phyloP scores from a whole-genome alignment of 345 rosid genomes.

The Arabidopsis thaliana region TAIR10.1 NC_003074.8:17451501-17452000 shows the following conservation, averaged over 20 bases:
- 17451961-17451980: constrained; percentile 50
- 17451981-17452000: constrained; percentile 5
- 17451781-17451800: constrained; percentile 42
- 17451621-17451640: constrained; percentile 10
- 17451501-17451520: not conserved
- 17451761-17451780: constrained; percentile 43
- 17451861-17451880: too few species aligned
- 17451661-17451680: constrained; percentile 46
- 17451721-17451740: constrained; percentile 41
- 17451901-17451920: not conserved
- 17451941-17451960: constrained; percentile 6
- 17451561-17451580: too few species aligned
- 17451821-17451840: constrained; percentile 32
- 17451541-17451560: too few species aligned
- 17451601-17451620: constrained; percentile 1
- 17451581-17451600: not conserved
- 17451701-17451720: constrained; percentile 38
- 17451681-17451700: constrained; percentile 43
- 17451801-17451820: constrained; percentile 31
- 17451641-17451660: constrained; percentile 48
- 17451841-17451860: too few species aligned
- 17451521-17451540: too few species aligned
- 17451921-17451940: not conserved
- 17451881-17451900: too few species aligned
- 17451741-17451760: constrained; percentile 39